These are phyloP conservation scores for Aphanocladium album DNA, from an alignment of 2,329 filamentous ascomycete species.

Conservation along the genomic window DNA sequence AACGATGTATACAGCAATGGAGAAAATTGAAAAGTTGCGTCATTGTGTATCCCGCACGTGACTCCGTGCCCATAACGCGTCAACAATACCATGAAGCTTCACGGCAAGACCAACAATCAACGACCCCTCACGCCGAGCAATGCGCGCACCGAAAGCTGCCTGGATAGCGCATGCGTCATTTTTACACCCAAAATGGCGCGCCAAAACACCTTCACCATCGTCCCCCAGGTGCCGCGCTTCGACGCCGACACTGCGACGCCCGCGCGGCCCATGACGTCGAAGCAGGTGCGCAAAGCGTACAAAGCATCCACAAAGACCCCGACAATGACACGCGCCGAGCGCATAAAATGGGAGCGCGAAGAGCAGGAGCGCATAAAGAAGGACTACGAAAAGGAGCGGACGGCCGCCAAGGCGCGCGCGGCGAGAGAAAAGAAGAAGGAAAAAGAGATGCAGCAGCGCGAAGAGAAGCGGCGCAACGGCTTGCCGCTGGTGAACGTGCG, in stretches of 20 bases:
- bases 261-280: slow-evolving; percentile 36
- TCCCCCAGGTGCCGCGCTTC: slow-evolving; percentile 29
- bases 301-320: slow-evolving; percentile 29
- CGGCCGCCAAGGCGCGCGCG: slow-evolving; percentile 42
- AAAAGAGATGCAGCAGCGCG: slow-evolving; percentile 44
- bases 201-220: slow-evolving; percentile 42
- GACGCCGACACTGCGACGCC: slow-evolving; percentile 15
- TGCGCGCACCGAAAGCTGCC: background rate
- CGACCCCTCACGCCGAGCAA: background rate
- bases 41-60: slow-evolving; percentile 7
- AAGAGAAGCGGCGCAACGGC: slow-evolving; percentile 47
- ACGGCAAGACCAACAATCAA: background rate
- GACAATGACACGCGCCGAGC: slow-evolving; percentile 37
- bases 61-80: slow-evolving; percentile 14
- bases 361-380: slow-evolving; percentile 52
- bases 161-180: background rate
- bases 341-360: slow-evolving; percentile 33
- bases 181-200: slow-evolving; percentile 26
- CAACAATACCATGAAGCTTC: background rate
- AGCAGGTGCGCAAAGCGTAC: slow-evolving; percentile 36
- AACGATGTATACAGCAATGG: too few relatives aligned
- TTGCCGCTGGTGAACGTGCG: slow-evolving; percentile 49
- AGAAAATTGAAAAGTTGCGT: too few relatives aligned
- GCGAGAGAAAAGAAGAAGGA: slow-evolving; percentile 52
- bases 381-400: slow-evolving; percentile 46